A percentile compares a stretch with the other conserved stretches of the same genome.
phyloP scores from a whole-genome alignment of 192 early-diverging fungal genomes.

The Dissophora ornata region DNA sequence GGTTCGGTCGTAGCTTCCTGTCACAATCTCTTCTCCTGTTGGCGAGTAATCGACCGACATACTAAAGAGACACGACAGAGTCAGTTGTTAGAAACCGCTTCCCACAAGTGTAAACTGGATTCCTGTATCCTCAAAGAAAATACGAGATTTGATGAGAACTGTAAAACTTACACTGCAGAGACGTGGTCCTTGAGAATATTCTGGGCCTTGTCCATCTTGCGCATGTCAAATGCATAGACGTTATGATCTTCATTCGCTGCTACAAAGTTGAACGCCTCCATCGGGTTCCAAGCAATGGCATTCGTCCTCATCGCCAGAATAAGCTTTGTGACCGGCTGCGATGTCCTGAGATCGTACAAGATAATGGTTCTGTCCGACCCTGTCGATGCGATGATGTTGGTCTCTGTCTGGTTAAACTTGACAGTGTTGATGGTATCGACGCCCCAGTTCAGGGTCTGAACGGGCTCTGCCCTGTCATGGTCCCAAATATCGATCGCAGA shows the following conservation, averaged over 20 bases:
- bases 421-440: constrained; percentile 95
- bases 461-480: constrained; percentile 83
- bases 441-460: constrained; percentile 89
- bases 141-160: too few relatives aligned
- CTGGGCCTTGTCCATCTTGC: constrained; percentile 86
- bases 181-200: constrained; percentile 97
- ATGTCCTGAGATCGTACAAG: constrained; percentile 94
- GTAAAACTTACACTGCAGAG: constrained; percentile 85
- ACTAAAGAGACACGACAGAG: constrained; percentile 42
- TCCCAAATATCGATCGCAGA: constrained; percentile 95
- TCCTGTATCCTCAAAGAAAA: too few relatives aligned
- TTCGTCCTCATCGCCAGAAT: constrained; percentile 91
- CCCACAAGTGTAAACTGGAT: too few relatives aligned
- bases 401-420: constrained; percentile 97
- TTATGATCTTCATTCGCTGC: constrained; percentile 98
- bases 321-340: constrained; percentile 85
- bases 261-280: constrained; percentile 98
- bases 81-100: too few relatives aligned
- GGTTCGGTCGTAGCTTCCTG: constrained; percentile 95
- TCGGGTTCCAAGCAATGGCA: constrained; percentile 98
- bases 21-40: constrained; percentile 95
- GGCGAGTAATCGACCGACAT: constrained; percentile 98
- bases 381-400: constrained; percentile 90
- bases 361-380: constrained; percentile 95
- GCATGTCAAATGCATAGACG: constrained; percentile 97